Base-by-base conservation (phyloP, 2,329 filamentous ascomycete species). In the Apiospora pterosperma region DNA sequence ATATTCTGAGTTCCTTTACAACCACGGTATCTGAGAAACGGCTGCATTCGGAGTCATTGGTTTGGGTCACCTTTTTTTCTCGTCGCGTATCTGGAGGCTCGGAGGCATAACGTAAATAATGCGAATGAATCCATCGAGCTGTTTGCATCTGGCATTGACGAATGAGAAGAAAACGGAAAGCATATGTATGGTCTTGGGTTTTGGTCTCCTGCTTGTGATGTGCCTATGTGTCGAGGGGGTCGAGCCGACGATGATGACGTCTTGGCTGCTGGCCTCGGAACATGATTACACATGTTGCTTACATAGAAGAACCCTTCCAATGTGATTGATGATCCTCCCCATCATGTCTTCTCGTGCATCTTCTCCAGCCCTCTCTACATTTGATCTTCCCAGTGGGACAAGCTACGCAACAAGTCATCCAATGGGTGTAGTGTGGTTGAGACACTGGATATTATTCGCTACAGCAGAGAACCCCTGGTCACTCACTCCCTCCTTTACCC, bases 1-100 rank as follows among this genome's bases (percentile, higher is more conserved):
- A 63, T 64, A 66, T 81, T 77, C 79, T 82, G 78, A 82, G 58
- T 64, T 39, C 28, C 62, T 61, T 62, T 61, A 65, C 21, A 63
- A 42, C 31, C 62, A 62, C 62, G 41, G 65, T 62, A 64, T 64
- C 64, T 64, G 78, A 81, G 81, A 62, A 39, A 79, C 81, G 81
- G 81, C 81, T 84, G 81, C 82, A 85, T 84, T 83, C 80, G 84
- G 84, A 85, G 84, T 85, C 82, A 84, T 81, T 80, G 82, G 80
- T 81, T 84, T 84, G 80, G 82, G 82, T 82, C 80, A 81, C 78
- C 82, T 66, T 64, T 69, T 68, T 64, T 67, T 63, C 59, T 71
- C 69, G 60, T 62, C 60, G 60, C 41, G 41, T 55, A 55, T 55
- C 60, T 62, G 65, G 66, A 70, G 67, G 65, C 62, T 60, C 41